These are phyloP conservation scores for Taphrina wiesneri DNA, from an alignment of 1,139 yeast species.

Conservation along the genomic window DNA sequence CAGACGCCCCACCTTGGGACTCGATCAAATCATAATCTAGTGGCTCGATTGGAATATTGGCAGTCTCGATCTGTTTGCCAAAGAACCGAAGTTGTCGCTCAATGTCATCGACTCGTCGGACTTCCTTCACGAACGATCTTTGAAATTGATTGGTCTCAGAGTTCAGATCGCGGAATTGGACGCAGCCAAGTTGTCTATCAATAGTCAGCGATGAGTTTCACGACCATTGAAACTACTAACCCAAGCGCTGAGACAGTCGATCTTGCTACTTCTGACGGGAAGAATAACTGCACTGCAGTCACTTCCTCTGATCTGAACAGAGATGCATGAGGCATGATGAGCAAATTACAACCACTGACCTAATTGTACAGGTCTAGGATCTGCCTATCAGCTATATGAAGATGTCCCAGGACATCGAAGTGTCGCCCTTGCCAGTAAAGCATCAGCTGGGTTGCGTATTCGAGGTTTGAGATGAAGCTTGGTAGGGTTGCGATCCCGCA, in stretches of 20 bases:
- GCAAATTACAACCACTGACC: not conserved
- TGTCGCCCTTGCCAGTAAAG: no score
- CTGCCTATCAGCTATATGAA: no score
- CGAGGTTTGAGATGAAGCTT: not conserved
- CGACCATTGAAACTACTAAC: not conserved
- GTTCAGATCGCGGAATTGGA: constrained; percentile 90
- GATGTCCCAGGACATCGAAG: no score
- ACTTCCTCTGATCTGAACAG: constrained; percentile 35
- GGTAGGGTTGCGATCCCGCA: not conserved
- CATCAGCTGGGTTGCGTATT: no score
- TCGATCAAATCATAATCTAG: constrained; percentile 41
- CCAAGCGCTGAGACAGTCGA: constrained; percentile 84
- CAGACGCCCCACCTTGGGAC: constrained; percentile 51
- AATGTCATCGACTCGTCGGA: constrained; percentile 65
- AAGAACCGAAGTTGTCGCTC: constrained; percentile 59
- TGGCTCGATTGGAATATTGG: constrained; percentile 42
- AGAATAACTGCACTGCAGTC: constrained; percentile 69
- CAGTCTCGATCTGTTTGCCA: constrained; percentile 43
- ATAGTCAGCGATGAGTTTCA: not conserved
- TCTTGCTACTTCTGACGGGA: constrained; percentile 87
- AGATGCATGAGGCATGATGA: constrained; percentile 28
- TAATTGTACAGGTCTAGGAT: not conserved
- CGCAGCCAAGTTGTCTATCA: constrained; percentile 59
- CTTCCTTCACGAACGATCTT: constrained; percentile 79
- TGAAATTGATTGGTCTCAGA: constrained; percentile 77